Evolutionary conservation across 371 early-diverging fungal species (phyloP).

Genomic region (Basidiobolus meristosporus): DNA sequence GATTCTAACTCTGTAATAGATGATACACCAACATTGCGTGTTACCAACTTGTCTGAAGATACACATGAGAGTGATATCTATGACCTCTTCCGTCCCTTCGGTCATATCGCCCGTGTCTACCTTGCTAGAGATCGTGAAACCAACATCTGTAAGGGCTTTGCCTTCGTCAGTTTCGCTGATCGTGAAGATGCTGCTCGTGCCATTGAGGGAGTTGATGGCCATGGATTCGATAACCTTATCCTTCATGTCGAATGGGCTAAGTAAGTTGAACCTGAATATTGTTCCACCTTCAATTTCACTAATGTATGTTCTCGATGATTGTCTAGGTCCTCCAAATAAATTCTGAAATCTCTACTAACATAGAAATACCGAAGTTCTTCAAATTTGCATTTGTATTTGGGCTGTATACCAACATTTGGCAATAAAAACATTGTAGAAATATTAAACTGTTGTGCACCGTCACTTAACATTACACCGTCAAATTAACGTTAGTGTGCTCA

Average conservation of each 20-base stretch:
- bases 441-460: no score
- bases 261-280: conserved; percentile 4
- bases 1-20: conserved; percentile 13
- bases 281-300: neutral
- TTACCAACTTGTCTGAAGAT: conserved; percentile 91
- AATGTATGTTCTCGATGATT: neutral
- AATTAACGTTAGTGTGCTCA: no score
- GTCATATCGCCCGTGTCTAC: conserved; percentile 54
- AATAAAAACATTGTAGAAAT: no score
- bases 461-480: no score
- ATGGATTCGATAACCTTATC: conserved; percentile 88
- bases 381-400: no score
- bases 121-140: conserved; percentile 77
- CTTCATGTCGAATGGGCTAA: conserved; percentile 76
- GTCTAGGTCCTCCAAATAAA: no score
- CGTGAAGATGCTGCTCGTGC: conserved; percentile 68
- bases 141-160: conserved; percentile 83
- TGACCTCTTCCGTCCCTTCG: conserved; percentile 76
- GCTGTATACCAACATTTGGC: no score
- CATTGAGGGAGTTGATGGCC: conserved; percentile 70
- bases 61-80: conserved; percentile 73
- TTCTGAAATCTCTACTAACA: no score
- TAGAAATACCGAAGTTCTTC: no score
- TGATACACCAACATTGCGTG: conserved; percentile 75
- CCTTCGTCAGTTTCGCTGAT: conserved; percentile 76